Evolutionary conservation across 2,329 filamentous ascomycete species (phyloP), one percentile per base, ranked within the genome.

Genomic region (Cladosporium sp.): DNA sequence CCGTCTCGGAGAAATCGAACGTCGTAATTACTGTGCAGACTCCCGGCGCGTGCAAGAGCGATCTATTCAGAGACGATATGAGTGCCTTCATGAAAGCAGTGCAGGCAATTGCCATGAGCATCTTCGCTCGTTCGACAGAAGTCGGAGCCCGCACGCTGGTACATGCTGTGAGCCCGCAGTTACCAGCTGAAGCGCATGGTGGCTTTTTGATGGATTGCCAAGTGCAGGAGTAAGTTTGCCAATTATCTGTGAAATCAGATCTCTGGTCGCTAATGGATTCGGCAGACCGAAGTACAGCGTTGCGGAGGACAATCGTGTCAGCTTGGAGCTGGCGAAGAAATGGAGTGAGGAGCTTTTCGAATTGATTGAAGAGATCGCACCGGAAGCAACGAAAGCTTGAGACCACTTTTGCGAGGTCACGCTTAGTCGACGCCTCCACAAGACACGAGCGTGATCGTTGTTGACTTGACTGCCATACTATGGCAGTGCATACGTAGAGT

Each of bases 101-200:
- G 14, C 9, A 46, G 35, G 18, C 35, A 18, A 28, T 58, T 14
- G 34, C 41, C 13, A 16, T 38, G 22, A 42, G 28, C 2, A 9
- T 53, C 9, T 34, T 59, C 14, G 67, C 65, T 9, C 58, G 68
- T 0, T 59, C 54, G 2, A 68, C 66, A 0, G 69, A 72, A 49
- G 61, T 63, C 2, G 70, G 70, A 1, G 63, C 62, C 9, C 54
- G 69, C n/a, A 69, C 63, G 10, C 58, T 72, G 11, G 66, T 70
- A 1, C 61, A 66, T 49, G 70, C 64, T 3, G 67, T 63, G 2
- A 46, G 43, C 10, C 59, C 59, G 16, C 38, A 57, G 8, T n/a
- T 61, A 22, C 64, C 68, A 0, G 45, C 50, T 1, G 64, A 68
- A 45, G 62, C 58, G 1, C 69, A 73, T 58, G 71, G 70, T 0